Evolutionary conservation across 805 yeast genomes (phyloP).

Genomic region (Isabelozyma heimii): DNA sequence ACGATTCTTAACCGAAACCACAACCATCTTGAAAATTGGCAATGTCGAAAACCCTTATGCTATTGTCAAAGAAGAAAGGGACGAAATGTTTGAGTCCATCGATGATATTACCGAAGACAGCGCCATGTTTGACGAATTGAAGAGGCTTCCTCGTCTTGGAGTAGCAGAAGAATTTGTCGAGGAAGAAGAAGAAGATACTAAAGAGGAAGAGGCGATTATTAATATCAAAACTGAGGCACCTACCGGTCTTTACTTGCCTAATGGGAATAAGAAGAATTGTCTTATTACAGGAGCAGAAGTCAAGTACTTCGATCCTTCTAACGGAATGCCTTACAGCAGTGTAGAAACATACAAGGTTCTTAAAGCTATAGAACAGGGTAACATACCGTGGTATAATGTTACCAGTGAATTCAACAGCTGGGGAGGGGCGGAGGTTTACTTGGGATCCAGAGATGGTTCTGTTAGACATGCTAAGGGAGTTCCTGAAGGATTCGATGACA

Average conservation of each 20-base stretch:
- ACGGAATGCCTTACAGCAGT: slow-evolving; percentile 82
- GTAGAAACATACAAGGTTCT: slow-evolving; percentile 77
- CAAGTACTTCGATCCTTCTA: slow-evolving; percentile 80
- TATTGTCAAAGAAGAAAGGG: slow-evolving; percentile 26
- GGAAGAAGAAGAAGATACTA: slow-evolving; percentile 39
- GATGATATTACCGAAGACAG: slow-evolving; percentile 34
- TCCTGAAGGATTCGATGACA: slow-evolving; percentile 73
- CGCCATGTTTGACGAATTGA: slow-evolving; percentile 39
- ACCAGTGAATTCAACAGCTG: slow-evolving; percentile 54
- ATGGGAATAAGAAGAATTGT: slow-evolving; percentile 65
- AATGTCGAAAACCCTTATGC: slow-evolving; percentile 37
- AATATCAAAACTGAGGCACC: slow-evolving; percentile 67
- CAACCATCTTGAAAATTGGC: slow-evolving; percentile 46
- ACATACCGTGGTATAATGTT: slow-evolving; percentile 49
- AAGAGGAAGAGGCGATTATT: slow-evolving; percentile 41
- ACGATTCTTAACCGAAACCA: slow-evolving; percentile 53
- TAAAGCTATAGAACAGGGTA: slow-evolving; percentile 45
- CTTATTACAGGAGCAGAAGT: slow-evolving; percentile 77
- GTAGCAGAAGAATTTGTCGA: slow-evolving; percentile 44
- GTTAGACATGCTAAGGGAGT: slow-evolving; percentile 78
- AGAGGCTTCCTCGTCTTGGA: slow-evolving; percentile 62
- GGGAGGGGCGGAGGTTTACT: slow-evolving; percentile 41
- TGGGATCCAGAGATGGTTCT: slow-evolving; percentile 49
- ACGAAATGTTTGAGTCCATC: slow-evolving; percentile 32
- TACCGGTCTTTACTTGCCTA: slow-evolving; percentile 68